Conservation (phyloP, 2,329 filamentous ascomycete species). For the Fusarium mangiferae region DNA sequence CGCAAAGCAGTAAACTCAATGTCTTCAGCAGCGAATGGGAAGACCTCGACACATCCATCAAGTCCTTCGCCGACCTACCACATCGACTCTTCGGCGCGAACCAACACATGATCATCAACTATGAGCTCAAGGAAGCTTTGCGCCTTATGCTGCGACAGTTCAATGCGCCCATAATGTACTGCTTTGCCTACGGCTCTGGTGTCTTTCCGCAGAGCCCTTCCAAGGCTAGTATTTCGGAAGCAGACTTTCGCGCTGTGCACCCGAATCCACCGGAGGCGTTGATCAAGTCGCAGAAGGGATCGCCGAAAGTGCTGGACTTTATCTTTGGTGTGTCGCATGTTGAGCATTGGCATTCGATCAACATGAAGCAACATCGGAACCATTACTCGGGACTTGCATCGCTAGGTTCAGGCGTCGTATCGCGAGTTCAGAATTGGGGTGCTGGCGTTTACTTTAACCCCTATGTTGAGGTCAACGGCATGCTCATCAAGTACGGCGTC, state of each 20-base stretch:
- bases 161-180: slow-evolving; percentile 91
- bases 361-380: slow-evolving; percentile 85
- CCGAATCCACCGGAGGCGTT: slow-evolving; percentile 84
- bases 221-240: slow-evolving; percentile 64
- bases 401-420: slow-evolving; percentile 86
- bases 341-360: slow-evolving; percentile 97
- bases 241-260: slow-evolving; percentile 74
- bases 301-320: slow-evolving; percentile 97
- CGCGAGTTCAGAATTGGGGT: slow-evolving; percentile 88
- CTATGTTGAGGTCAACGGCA: slow-evolving; percentile 93
- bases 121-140: slow-evolving; percentile 92
- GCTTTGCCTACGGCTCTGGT: slow-evolving; percentile 96
- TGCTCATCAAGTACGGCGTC: slow-evolving; percentile 97
- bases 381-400: slow-evolving; percentile 91
- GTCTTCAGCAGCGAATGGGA: slow-evolving; percentile 57
- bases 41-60: slow-evolving; percentile 54
- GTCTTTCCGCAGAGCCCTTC: slow-evolving; percentile 84
- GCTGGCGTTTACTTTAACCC: slow-evolving; percentile 98
- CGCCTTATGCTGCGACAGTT: slow-evolving; percentile 92
- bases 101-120: slow-evolving; percentile 95
- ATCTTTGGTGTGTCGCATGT: slow-evolving; percentile 95
- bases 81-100: slow-evolving; percentile 84
- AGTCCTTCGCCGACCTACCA: slow-evolving; percentile 57
- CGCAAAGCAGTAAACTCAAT: slow-evolving; percentile 45
- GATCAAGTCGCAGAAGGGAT: slow-evolving; percentile 84